Percentiles rank a stretch among this genome's conserved stretches.
Conservation (phyloP, 2,329 filamentous ascomycete genomes). For the Ophiostoma ips region DNA sequence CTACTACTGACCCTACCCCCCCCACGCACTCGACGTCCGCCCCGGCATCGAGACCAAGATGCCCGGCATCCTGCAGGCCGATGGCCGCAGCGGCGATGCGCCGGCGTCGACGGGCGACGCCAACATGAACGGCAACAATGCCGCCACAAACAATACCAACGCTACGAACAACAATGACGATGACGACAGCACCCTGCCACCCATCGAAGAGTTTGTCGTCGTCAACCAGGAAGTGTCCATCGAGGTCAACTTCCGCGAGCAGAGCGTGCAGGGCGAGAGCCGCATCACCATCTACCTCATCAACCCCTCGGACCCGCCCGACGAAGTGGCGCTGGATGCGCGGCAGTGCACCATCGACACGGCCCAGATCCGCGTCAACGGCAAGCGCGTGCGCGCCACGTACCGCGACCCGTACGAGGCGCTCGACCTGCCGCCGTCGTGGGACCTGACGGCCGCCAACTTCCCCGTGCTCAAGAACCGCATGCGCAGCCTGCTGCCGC, state of each 20-base stretch:
- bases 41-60: constrained; percentile 10
- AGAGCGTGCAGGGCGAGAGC: constrained; percentile 61
- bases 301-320: constrained; percentile 37
- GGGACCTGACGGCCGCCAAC: constrained; percentile 55
- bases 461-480: constrained; percentile 60
- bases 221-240: constrained; percentile 79
- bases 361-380: constrained; percentile 37
- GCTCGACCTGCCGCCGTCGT: constrained; percentile 44
- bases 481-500: constrained; percentile 40
- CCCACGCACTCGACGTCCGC: neutral
- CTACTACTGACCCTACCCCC: too few relatives aligned
- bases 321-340: constrained; percentile 45
- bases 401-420: constrained; percentile 55
- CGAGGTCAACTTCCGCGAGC: constrained; percentile 72
- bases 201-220: constrained; percentile 33
- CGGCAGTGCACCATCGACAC: constrained; percentile 47
- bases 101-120: too few relatives aligned
- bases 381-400: constrained; percentile 28
- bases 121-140: too few relatives aligned
- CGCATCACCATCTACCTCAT: constrained; percentile 64
- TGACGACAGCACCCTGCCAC: constrained; percentile 3
- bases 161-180: neutral
- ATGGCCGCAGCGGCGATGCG: constrained; percentile 2
- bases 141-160: too few relatives aligned
- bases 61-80: constrained; percentile 16